Base-by-base conservation (phyloP, 2,329 filamentous ascomycete genomes). In the Rutstroemia sp. region DNA sequence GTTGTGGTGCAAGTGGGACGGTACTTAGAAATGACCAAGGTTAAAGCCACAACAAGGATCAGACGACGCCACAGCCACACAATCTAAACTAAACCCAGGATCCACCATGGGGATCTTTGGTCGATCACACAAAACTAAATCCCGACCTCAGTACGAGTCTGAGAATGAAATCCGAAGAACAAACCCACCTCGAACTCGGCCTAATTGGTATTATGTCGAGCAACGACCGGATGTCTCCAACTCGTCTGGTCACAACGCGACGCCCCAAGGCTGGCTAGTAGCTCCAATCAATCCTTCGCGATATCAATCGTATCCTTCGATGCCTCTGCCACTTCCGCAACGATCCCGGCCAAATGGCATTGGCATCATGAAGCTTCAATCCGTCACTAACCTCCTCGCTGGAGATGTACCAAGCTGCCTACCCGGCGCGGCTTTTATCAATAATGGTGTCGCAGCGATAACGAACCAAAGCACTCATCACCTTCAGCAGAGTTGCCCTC, bases 381-480 rank as follows among this genome's bases (percentile, higher is more conserved):
- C 66, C 2, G 58, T 67, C 19, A 58, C 60, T 2, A 65, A 68
- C 52, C 47, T 75, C 72, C 51, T 74, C 67, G 55, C 72, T 19
- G 57, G 54, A 16, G 60, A 65, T 34, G 65, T 74, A 5, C 71
- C 75, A n/a, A 39, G 69, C 68, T 57, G 58, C 65, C 50, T 66
- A 66, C 44, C 71, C 64, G 63, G 60, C 21, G 55, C 60, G 0
- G 69, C 73, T 25, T 62, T 75, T 7, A 70, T 78, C 54, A 74
- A 77, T 48, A 73, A 78, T 57, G 71, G 73, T 1, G 62, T 77
- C 21, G 69, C 75, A 6, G 66, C 67, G 44, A 76, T 74, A 71
- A 74, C 78, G 45, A 66, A 66, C 12, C 65, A 73, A 39, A 71
- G 71, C 18, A 72, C 73, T 0, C 74, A 77, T 62, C 69, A 79